phyloP scores from a whole-genome alignment of 73 alveolate species.

The Tetrahymena malaccensis region DNA sequence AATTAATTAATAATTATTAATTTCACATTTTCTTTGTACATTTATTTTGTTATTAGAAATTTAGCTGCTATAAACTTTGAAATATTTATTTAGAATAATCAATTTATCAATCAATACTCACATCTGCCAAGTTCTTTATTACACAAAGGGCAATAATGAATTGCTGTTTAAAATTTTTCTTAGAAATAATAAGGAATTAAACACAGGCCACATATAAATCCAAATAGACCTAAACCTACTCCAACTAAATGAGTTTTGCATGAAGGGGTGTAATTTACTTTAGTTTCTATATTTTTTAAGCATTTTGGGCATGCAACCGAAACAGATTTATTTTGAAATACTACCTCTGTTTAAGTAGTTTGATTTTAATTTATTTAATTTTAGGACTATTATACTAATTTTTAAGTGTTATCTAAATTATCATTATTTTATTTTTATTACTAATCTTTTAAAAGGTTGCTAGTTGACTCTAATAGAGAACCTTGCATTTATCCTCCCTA shows the following conservation, averaged over 20 bases:
- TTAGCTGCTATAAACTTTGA: neutral
- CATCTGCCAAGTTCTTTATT: neutral
- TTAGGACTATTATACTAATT: neutral
- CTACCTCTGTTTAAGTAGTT: neutral
- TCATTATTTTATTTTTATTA: neutral
- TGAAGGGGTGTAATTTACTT: neutral
- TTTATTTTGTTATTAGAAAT: neutral
- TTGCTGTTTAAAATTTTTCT: neutral
- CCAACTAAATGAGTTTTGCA: neutral
- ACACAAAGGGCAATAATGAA: neutral
- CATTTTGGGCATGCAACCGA: neutral
- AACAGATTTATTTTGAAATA: neutral
- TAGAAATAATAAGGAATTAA: neutral
- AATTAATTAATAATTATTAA: no score
- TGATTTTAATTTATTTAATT: neutral
- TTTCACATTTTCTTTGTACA: neutral
- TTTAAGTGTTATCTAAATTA: neutral
- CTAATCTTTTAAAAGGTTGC: neutral
- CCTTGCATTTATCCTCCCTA: neutral
- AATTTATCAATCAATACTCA: neutral
- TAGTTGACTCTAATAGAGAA: neutral
- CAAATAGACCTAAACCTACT: neutral
- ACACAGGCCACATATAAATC: neutral
- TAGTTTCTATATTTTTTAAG: neutral
- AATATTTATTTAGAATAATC: no score